Evolutionary conservation across 2,329 filamentous ascomycete genomes (phyloP), one percentile per base, ranked within the genome.

Genomic region (Trichoderma atrobrunneum): DNA sequence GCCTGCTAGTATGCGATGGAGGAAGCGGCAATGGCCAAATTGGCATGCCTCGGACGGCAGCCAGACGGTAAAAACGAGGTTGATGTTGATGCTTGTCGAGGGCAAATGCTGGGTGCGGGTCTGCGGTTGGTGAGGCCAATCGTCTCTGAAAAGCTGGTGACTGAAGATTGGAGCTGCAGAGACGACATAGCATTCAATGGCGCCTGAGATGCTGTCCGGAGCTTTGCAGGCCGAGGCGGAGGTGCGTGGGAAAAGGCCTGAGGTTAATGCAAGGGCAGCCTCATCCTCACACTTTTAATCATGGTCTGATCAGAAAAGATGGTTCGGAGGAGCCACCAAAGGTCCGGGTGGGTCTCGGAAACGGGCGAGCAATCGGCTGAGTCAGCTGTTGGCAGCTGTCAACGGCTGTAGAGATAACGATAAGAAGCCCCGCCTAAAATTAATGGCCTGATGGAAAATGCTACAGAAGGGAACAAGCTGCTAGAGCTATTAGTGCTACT

Each of bases 231-330:
- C 57, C 57, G 64, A 32, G 56, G 43, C 59, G 32, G 64, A 61
- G 43, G 30, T 57, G 64, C 39, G 56, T 51, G 39, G 64, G n/a
- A 56, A 51, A 36, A 26, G n/a, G 57, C 28, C 28, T 26, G 32
- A n/a, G 16, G 14, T 21, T 59, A 72, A 61, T 12, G 54, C 54
- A 68, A 43, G 36, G 56, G 24, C 65, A 65, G 48, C 71, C 60
- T 48, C 71, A 72, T 72, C 71, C 63, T 73, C 36, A 21, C 56
- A 67, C 60, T 73, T 72, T 65, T 65, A 57, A 39, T 30, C 61
- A 70, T 72, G 68, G 61, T 63, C 48, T 63, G 72, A 72, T 72
- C 34, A 32, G 72, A 71, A 73, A 73, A 73, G 63, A 72, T 66
- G 66, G 66, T 48, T 70, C 36, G 66, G 54, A 62, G 54, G 70